phyloP scores from a whole-genome alignment of 2,329 filamentous ascomycete species.

The Fusarium tanahbumbuense region DNA sequence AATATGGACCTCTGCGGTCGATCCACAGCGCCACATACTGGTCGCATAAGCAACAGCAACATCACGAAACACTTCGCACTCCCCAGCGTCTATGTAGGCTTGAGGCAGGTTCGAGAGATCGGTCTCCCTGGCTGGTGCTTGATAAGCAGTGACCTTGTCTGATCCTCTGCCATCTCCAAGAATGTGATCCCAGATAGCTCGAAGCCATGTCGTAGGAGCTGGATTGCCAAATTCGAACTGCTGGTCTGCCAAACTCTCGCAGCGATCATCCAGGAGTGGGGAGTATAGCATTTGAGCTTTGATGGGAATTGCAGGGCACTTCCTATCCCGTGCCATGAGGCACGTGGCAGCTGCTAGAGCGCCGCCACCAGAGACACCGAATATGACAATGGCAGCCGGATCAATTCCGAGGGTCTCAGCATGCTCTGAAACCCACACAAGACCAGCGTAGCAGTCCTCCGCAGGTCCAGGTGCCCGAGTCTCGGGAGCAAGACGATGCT shows the following conservation, averaged over 20 bases:
- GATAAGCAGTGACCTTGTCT: neutral
- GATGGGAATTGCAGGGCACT: neutral
- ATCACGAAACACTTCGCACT: slow-evolving; percentile 11
- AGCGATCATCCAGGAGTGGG: slow-evolving; percentile 6
- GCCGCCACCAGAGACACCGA: slow-evolving; percentile 8
- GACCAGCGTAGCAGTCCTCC: slow-evolving; percentile 6
- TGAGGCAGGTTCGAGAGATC: neutral
- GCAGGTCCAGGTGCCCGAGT: neutral
- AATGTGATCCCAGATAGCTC: slow-evolving; percentile 14
- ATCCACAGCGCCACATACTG: slow-evolving; percentile 8
- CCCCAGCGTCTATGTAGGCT: slow-evolving; percentile 6
- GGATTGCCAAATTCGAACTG: slow-evolving; percentile 16
- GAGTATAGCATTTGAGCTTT: slow-evolving; percentile 20
- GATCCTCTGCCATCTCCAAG: neutral
- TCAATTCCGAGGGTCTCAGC: neutral
- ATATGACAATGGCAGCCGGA: neutral
- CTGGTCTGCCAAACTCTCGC: slow-evolving; percentile 5
- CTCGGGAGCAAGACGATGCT: slow-evolving; percentile 9
- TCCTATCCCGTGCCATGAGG: slow-evolving; percentile 11
- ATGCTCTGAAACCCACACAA: slow-evolving; percentile 7
- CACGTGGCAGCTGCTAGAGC: slow-evolving; percentile 10
- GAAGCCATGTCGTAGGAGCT: slow-evolving; percentile 2
- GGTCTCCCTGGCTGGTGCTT: neutral
- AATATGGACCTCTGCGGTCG: slow-evolving; percentile 9
- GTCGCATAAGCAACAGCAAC: slow-evolving; percentile 6